Base-by-base conservation (phyloP, 2,329 filamentous ascomycete genomes). In the Pseudogymnoascus sp. region DNA sequence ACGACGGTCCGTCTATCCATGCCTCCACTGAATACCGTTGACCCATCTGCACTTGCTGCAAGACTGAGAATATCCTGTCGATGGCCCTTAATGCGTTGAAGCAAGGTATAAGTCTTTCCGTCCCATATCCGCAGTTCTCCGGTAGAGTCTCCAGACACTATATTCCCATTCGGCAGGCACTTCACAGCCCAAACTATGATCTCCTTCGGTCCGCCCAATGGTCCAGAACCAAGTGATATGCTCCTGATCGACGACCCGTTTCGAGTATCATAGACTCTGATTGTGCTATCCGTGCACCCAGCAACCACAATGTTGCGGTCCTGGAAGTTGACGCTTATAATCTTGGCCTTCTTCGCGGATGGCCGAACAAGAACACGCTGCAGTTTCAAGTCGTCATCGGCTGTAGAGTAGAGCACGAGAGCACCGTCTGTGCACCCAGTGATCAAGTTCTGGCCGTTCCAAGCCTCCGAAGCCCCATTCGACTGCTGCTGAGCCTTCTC, bases 201-300 rank as follows among this genome's bases (percentile, higher is more conserved):
- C 68, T 96, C 89, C 75, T 90, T 93, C 17, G 89, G 85, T 6
- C 90, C 90, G 50, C 89, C 90, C 7, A 80, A 79, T 10, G 91
- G 81, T 37, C 93, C 91, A 62, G 88, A 87, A 3, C 93, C 95
- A 35, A 97, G 78, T 0, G 91, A 93, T 82, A 99, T 95, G 67
- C 86, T 90, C 53, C 91, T 84, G 64, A 96, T 73, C 65, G 90
- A 81, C 61, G 86, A 83, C 13, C 91, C 90, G 72, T 85, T 93
- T 60, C 89, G 83, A 68, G 91, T 88, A 73, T 97, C 92, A 76
- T 93, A 96, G 62, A 95, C 84, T 66, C 93, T 88, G 68, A 99
- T 95, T n/a, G 87, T 91, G 75, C 92, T 93, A 77, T 99, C 93
- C n/a, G 92, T 93, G 74, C 95, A 97, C 21, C 95, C 95, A 37